Base-by-base conservation (phyloP, 345 rosid genomes). In the Microthlaspi erraticum region DNA sequence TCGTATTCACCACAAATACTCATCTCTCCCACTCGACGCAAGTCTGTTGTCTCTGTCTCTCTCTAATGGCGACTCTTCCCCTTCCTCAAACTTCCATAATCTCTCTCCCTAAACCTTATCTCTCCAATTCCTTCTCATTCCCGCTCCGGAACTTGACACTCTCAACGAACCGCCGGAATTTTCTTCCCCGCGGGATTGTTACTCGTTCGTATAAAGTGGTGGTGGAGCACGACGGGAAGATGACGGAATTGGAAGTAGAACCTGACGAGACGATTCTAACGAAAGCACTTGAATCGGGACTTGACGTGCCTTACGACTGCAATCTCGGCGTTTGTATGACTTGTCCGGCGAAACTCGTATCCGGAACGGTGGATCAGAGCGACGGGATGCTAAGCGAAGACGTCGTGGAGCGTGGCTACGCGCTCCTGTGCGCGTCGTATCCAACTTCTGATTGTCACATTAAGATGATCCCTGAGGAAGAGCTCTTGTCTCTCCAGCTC, bases 271-370 rank as follows among this genome's bases (percentile, higher is more conserved):
- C 82, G 61, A 94, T 94, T 17, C 80, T 91, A 11, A 78, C 93
- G 14, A 91, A 88, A 83, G 97, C 96, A 14, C 20, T 94, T 70
- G 99, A 91, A 51, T 73, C 81, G 5, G 99, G 97, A 5, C 26
- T 94, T 65, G 43, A 75, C 4, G 89, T 89, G 33, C 95, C 97
- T 1, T 90, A 94, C 69, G 99, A 91, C 68, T 91, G 99, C 81
- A 85, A 89, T 46, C 97, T 94, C 45, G 97, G 97, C 13, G 99
- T 94, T 48, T 94, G 96, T 87, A 94, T 94, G 97, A 94, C 99
- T 33, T 94, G 96, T 76, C 99, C 97, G 6, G 99, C 99, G 19
- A 81, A 75, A 72, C 87, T 94, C 9, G 23, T 89, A 2, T 72
- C 81, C 13, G 96, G 99, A 17, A 49, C 80, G 0, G 95, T 94